Percentiles rank a stretch among this genome's conserved stretches.
Conservation (phyloP, 768 basidiomycete species). For the Russula ochroleuca region DNA sequence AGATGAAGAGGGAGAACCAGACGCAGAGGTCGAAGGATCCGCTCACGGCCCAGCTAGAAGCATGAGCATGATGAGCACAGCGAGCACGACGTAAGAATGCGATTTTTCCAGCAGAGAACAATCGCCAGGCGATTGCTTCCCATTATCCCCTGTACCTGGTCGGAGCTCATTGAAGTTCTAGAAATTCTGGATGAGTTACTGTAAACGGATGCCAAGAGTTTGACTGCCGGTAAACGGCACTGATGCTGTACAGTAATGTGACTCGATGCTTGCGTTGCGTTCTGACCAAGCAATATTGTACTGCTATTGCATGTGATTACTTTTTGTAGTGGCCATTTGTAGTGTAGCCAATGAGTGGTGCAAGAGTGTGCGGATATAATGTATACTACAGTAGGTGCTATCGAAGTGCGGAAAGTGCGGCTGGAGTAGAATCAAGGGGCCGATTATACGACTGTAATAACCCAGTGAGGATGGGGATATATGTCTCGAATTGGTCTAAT, state of each 20-base stretch:
- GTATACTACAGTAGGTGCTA: neutral
- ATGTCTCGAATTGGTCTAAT: neutral
- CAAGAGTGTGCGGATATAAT: neutral
- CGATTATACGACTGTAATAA: neutral
- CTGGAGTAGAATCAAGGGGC: neutral
- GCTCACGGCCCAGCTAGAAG: constrained; percentile 23
- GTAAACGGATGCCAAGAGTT: neutral
- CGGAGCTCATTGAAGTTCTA: neutral
- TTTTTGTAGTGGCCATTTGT: neutral
- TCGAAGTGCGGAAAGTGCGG: neutral
- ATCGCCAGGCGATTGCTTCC: neutral
- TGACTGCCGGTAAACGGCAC: neutral
- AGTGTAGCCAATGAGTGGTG: neutral
- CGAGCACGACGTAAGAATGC: constrained; percentile 11
- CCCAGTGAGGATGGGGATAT: neutral
- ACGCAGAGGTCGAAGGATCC: constrained; percentile 23
- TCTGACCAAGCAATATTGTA: too few relatives aligned
- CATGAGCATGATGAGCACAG: constrained; percentile 17
- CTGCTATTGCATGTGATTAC: neutral
- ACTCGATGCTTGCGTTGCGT: too few relatives aligned
- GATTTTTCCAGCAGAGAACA: neutral
- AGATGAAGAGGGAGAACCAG: constrained; percentile 22
- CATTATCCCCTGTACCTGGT: neutral
- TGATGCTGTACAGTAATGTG: neutral
- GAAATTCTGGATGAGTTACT: neutral